These are phyloP conservation scores for Aspergillus baeticus DNA, from an alignment of 495 filamentous ascomycete genomes.

Conservation along the genomic window DNA sequence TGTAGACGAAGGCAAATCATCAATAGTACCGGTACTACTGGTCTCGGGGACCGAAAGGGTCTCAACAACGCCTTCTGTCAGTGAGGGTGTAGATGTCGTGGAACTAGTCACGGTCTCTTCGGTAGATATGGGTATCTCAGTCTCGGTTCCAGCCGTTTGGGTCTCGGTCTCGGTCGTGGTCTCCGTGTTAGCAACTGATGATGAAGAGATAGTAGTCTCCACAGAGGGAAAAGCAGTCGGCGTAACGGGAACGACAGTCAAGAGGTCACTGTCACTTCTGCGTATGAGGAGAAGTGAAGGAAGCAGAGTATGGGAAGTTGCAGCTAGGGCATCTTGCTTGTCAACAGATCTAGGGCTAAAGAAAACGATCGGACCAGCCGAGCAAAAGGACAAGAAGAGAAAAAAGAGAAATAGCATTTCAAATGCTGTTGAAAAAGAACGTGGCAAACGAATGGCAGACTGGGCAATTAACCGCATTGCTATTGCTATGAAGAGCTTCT, in stretches of 20 bases:
- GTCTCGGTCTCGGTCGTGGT: neutral
- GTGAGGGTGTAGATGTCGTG: neutral
- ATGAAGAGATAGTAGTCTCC: neutral
- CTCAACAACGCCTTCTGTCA: neutral
- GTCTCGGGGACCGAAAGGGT: neutral
- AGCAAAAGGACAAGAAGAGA: slow-evolving; percentile 22
- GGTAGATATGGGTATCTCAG: neutral
- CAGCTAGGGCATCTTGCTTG: neutral
- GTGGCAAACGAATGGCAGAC: neutral
- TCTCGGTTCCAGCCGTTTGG: neutral
- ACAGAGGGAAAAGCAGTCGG: neutral
- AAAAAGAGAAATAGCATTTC: slow-evolving; percentile 27
- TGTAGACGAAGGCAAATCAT: neutral
- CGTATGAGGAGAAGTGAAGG: neutral
- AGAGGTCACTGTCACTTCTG: slow-evolving; percentile 7
- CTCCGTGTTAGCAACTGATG: neutral
- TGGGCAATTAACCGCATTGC: neutral
- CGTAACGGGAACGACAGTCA: slow-evolving; percentile 24
- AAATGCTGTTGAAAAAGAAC: neutral
- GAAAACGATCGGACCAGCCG: slow-evolving; percentile 37
- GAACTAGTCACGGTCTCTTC: neutral
- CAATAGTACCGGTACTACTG: neutral
- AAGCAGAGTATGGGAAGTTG: neutral
- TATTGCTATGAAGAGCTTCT: neutral
- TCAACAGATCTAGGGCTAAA: slow-evolving; percentile 14